Conservation (phyloP, 495 filamentous ascomycete species). For the Penicillium diatomitis region DNA sequence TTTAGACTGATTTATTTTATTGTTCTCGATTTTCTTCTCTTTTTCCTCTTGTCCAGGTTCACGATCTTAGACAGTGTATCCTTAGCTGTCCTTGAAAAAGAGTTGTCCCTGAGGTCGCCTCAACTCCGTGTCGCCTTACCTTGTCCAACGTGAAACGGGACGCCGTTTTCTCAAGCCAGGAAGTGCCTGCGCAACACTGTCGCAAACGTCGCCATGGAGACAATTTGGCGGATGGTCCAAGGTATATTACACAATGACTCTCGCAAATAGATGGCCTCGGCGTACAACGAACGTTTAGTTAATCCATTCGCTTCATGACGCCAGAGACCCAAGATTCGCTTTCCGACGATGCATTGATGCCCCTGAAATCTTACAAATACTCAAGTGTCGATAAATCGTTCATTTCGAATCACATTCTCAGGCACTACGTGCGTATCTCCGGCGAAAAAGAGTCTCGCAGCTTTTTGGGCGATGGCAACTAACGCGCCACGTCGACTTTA, state of each 20-base stretch:
- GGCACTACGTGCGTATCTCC: slow-evolving; percentile 64
- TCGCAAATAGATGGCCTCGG: no score
- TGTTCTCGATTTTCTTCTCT: background rate
- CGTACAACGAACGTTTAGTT: slow-evolving; percentile 1
- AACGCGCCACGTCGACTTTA: slow-evolving; percentile 24
- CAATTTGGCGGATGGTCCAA: slow-evolving; percentile 35
- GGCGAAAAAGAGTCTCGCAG: background rate
- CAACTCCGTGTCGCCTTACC: no score
- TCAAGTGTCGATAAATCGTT: slow-evolving; percentile 94
- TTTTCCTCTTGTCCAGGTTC: background rate
- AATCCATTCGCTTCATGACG: slow-evolving; percentile 3
- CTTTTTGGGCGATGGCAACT: background rate
- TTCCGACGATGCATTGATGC: slow-evolving; percentile 62
- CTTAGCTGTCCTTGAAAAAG: no score
- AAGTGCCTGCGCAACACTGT: slow-evolving; percentile 10
- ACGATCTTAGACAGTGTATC: no score
- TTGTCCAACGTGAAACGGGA: no score
- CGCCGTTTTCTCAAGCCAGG: background rate
- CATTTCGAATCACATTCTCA: slow-evolving; percentile 86
- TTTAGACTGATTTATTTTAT: background rate
- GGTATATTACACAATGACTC: slow-evolving; percentile 11
- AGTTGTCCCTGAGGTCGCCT: no score
- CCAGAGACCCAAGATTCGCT: slow-evolving; percentile 50
- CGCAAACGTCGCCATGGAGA: slow-evolving; percentile 24
- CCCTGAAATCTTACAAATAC: slow-evolving; percentile 94